Evolutionary conservation across 768 basidiomycete species (phyloP).

Genomic region (Rhizopogon sp.): DNA sequence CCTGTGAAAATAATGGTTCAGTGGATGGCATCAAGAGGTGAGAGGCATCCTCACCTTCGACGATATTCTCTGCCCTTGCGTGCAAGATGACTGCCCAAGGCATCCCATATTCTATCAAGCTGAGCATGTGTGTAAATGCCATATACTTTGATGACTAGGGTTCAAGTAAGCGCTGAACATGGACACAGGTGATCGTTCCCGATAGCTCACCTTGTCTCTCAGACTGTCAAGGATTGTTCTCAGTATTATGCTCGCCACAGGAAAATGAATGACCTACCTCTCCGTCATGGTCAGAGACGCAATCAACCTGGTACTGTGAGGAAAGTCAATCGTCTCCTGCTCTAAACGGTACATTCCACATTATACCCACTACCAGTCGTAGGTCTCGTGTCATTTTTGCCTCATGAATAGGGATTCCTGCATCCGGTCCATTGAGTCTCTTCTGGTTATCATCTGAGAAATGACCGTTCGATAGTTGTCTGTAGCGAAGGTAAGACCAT

Average conservation of each 20-base stretch:
- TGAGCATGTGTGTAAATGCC: constrained; percentile 48
- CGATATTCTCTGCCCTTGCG: constrained; percentile 49
- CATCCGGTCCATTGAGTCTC: constrained; percentile 38
- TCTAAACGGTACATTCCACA: background rate
- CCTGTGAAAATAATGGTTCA: constrained; percentile 20
- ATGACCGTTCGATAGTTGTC: constrained; percentile 65
- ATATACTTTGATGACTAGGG: constrained; percentile 42
- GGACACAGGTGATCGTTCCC: background rate
- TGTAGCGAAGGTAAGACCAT: constrained; percentile 17
- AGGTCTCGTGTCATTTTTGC: constrained; percentile 25
- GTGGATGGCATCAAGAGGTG: background rate
- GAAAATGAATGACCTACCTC: constrained; percentile 16
- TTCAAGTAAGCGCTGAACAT: background rate
- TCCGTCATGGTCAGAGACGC: constrained; percentile 33
- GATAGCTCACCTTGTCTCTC: constrained; percentile 32
- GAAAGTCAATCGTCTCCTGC: background rate
- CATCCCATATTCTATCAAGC: constrained; percentile 43
- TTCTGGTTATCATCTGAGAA: constrained; percentile 71
- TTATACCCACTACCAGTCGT: constrained; percentile 41
- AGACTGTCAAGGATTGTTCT: constrained; percentile 18
- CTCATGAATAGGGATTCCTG: constrained; percentile 14
- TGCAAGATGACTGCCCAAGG: constrained; percentile 35
- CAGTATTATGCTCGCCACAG: background rate
- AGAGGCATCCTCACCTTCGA: constrained; percentile 32
- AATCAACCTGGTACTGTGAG: constrained; percentile 45